Conservation (phyloP, 371 early-diverging fungal genomes). For the Mucor racemosus region DNA sequence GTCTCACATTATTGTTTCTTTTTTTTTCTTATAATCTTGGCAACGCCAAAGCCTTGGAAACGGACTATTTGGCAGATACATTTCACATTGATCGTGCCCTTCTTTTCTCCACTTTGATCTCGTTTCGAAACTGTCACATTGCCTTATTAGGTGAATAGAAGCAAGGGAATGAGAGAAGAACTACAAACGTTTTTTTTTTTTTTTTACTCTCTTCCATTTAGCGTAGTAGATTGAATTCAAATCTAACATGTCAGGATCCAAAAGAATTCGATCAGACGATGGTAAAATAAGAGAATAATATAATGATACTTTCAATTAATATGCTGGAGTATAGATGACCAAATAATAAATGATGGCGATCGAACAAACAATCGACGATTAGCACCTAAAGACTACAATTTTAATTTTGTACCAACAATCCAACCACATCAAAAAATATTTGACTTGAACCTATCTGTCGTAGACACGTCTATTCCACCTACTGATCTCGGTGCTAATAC, state of each 20-base stretch:
- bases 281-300: not conserved
- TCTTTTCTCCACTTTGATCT: not conserved
- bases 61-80: constrained; percentile 4
- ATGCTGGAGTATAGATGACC: not conserved
- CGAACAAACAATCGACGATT: not conserved
- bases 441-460: constrained; percentile 18
- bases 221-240: not conserved
- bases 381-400: constrained; percentile 18
- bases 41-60: not conserved
- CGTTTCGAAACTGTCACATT: constrained; percentile 5
- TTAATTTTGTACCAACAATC: constrained; percentile 30
- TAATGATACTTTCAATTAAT: not conserved
- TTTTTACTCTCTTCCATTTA: not conserved
- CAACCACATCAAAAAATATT: constrained; percentile 26
- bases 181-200: not conserved
- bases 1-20: not conserved
- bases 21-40: no score
- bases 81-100: constrained; percentile 1
- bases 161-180: not conserved
- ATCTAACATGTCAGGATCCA: not conserved
- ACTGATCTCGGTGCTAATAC: not conserved
- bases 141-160: not conserved
- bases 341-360: no score
- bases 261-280: constrained; percentile 6
- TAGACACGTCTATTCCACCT: constrained; percentile 17